A percentile compares a stretch with the other conserved stretches of the same genome.
phyloP scores from a whole-genome alignment of 352 stramenopile species.

The Pythium folliculosum region DNA sequence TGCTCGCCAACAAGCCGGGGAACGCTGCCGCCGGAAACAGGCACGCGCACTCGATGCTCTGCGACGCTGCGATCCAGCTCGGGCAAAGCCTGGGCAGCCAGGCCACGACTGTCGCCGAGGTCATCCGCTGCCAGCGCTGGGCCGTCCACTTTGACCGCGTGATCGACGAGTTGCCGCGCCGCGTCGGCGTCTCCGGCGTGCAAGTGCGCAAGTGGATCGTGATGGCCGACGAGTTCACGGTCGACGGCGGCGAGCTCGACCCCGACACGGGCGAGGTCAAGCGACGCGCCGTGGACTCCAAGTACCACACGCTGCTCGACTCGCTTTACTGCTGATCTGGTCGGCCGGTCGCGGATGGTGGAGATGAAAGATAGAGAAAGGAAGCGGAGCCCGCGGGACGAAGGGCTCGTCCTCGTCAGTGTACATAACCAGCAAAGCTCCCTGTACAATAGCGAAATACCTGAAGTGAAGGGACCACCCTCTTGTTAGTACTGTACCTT shows the following conservation, averaged over 20 bases:
- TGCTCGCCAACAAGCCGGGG: not conserved
- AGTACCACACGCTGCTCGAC: constrained; percentile 76
- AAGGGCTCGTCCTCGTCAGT: constrained; percentile 6
- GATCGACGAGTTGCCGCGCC: constrained; percentile 48
- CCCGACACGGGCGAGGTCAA: constrained; percentile 60
- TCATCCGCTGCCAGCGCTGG: constrained; percentile 70
- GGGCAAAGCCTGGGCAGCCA: constrained; percentile 27
- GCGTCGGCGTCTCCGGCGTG: constrained; percentile 59
- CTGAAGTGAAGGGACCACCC: constrained; percentile 13
- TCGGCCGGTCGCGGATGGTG: not conserved
- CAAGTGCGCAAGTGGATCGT: constrained; percentile 81
- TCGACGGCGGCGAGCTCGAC: constrained; percentile 74
- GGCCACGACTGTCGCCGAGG: constrained; percentile 53
- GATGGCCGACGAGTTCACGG: constrained; percentile 64
- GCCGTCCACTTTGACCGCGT: constrained; percentile 74
- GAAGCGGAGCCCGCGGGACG: not conserved
- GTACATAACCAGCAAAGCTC: constrained; percentile 8
- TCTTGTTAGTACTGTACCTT: not conserved
- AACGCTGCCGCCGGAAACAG: not conserved
- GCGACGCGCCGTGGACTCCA: constrained; percentile 62
- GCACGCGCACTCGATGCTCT: constrained; percentile 28
- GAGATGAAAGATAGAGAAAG: constrained; percentile 3
- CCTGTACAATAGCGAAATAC: constrained; percentile 27
- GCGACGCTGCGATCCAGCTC: constrained; percentile 45
- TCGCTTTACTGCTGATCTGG: constrained; percentile 64